Base-by-base conservation (phyloP, 352 stramenopile species). In the Peronospora destructor region DNA sequence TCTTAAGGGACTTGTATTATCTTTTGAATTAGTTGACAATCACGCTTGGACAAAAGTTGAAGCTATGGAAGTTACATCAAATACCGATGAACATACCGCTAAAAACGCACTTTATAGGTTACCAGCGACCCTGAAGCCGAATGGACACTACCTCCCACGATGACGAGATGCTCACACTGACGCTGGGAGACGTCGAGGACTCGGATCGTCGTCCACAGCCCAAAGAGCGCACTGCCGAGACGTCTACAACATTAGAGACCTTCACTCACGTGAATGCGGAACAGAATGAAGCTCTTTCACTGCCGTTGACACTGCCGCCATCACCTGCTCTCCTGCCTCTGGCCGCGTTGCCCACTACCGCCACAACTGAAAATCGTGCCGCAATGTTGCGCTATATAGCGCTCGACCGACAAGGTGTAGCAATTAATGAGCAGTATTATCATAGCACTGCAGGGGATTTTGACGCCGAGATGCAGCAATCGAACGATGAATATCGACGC, bases 291-390 rank as follows among this genome's bases (percentile, higher is more conserved):
- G 10, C 42, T 30, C 39, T 58, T 12, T 43, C 47, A 9, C 65
- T 76, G 56, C 51, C 63, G 17, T 49, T 78, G n/a, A 60, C 69
- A 30, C 49, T 84, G 38, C 69, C 72, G 0, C 46, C 55, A 35
- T 84, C 72, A 10, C 72, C 72, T 5, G 68, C 69, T 25, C 54
- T 84, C 14, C 52, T 84, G 26, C 72, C 70, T 17, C 55, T 84
- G 13, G n/a, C 49, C 1, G 57, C 64, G 6, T 74, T 66, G 2
- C 69, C 61, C 2, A 53, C n/a, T 52, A 66, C 8, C 34, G 33
- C 14, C 52, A 61, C n/a, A 0, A 35, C 25, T 10, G 40, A 45
- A 12, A 45, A 9, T 5, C 40, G 40, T 34, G 25, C 23, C 19
- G 23, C 40, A 12, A 32, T 45, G 2, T 34, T 35, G 9, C 40